phyloP scores from a whole-genome alignment of 768 basidiomycete genomes.

The Amanita pallidorosea region DNA sequence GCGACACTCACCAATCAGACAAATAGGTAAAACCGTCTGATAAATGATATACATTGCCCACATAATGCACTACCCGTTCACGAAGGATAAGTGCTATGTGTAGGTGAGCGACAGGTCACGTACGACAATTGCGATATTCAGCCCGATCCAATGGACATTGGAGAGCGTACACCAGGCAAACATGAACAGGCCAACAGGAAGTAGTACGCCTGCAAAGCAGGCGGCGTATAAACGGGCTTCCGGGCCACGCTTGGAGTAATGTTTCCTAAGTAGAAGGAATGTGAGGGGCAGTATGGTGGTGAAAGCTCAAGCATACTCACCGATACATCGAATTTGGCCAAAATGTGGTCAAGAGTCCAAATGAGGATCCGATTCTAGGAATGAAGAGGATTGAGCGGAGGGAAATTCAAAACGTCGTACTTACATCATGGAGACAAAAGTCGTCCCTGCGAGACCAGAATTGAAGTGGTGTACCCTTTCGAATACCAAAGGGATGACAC shows the following conservation, averaged over 20 bases:
- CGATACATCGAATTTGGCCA: slow-evolving; percentile 41
- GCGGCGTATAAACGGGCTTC: slow-evolving; percentile 56
- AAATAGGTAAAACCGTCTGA: slow-evolving; percentile 47
- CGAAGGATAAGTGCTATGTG: neutral
- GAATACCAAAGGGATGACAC: slow-evolving; percentile 51
- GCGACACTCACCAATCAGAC: slow-evolving; percentile 44
- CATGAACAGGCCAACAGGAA: slow-evolving; percentile 57
- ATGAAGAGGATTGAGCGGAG: neutral
- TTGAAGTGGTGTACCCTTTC: slow-evolving; percentile 46
- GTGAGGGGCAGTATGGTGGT: too few species aligned
- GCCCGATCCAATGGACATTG: slow-evolving; percentile 49
- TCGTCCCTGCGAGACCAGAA: slow-evolving; percentile 45
- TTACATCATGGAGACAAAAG: slow-evolving; percentile 48
- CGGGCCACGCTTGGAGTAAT: slow-evolving; percentile 24
- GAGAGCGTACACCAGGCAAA: slow-evolving; percentile 59
- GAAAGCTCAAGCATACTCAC: slow-evolving; percentile 18
- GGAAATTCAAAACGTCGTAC: neutral
- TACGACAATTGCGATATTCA: slow-evolving; percentile 40
- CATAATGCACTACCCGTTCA: slow-evolving; percentile 30
- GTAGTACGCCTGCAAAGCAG: slow-evolving; percentile 40
- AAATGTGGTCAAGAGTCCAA: slow-evolving; percentile 35
- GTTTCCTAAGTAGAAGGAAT: slow-evolving; percentile 14
- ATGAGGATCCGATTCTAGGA: slow-evolving; percentile 41
- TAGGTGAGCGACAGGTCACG: slow-evolving; percentile 2
- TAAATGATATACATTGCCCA: slow-evolving; percentile 44